Conservation (phyloP, 2,329 filamentous ascomycete genomes). For the Aspergillus sp. region DNA sequence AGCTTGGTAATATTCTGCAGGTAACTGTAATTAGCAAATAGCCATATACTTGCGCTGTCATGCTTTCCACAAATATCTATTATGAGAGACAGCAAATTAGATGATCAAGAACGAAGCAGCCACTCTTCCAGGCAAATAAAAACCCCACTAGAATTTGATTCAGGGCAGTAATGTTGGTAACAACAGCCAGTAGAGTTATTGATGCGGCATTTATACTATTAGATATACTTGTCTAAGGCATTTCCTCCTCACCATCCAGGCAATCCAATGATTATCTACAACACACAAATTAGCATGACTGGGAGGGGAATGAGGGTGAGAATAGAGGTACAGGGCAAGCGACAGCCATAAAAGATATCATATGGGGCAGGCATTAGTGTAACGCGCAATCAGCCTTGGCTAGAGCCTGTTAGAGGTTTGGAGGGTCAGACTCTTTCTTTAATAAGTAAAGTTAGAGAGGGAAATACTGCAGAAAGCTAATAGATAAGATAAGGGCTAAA, state of each 20-base stretch:
- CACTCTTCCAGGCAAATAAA: not conserved
- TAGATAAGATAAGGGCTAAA: not conserved
- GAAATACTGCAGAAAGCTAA: not conserved
- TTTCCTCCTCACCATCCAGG: not conserved
- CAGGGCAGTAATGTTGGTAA: not conserved
- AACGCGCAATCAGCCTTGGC: not conserved
- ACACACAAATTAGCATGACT: not conserved
- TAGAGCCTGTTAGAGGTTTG: not conserved
- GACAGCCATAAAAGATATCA: no score
- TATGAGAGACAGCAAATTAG: not conserved
- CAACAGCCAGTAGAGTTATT: no score
- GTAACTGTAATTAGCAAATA: not conserved
- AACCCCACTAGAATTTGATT: not conserved
- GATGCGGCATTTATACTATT: constrained; percentile 4
- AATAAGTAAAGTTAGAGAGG: not conserved
- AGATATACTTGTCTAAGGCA: not conserved
- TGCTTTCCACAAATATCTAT: not conserved
- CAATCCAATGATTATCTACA: not conserved
- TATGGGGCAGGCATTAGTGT: not conserved
- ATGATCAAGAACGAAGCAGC: not conserved
- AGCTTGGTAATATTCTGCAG: not conserved
- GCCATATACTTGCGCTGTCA: not conserved
- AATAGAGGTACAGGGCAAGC: not conserved
- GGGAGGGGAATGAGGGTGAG: not conserved
- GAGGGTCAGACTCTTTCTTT: not conserved